Conservation (phyloP, 257 asterid species). For the Salvia hispanica region DNA sequence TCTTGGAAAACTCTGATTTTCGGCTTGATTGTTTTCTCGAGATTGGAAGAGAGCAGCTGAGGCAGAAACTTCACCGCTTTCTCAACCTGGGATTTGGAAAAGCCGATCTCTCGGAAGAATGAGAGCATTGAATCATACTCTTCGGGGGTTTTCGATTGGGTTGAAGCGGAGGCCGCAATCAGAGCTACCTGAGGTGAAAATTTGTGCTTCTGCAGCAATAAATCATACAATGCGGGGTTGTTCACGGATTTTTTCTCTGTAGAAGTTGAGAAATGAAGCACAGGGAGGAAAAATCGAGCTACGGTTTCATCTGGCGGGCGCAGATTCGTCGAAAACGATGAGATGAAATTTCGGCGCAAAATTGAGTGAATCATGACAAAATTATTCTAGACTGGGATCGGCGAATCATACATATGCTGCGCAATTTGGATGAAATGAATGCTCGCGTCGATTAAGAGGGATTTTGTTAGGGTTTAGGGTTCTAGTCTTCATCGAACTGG, state of each 20-base stretch:
- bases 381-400: background rate
- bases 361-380: background rate
- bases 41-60: conserved; percentile 22
- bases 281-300: background rate
- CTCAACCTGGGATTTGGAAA: conserved; percentile 45
- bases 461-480: background rate
- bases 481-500: background rate
- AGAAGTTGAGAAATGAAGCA: conserved; percentile 31
- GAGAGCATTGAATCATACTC: conserved; percentile 29
- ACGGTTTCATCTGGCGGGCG: background rate
- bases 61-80: conserved; percentile 30
- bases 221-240: background rate
- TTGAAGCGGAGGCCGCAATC: conserved; percentile 23
- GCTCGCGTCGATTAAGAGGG: too few species aligned
- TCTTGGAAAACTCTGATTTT: conserved; percentile 46
- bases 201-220: conserved; percentile 20
- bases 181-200: conserved; percentile 34
- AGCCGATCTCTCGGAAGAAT: conserved; percentile 41
- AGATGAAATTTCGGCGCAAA: background rate
- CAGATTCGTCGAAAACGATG: background rate
- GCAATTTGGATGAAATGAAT: too few species aligned
- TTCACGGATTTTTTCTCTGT: background rate
- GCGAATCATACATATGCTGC: background rate
- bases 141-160: conserved; percentile 17
- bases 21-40: conserved; percentile 4